These are phyloP conservation scores for Pyrus betulifolia DNA, from an alignment of 306 rosid species.

Conservation along the genomic window DNA sequence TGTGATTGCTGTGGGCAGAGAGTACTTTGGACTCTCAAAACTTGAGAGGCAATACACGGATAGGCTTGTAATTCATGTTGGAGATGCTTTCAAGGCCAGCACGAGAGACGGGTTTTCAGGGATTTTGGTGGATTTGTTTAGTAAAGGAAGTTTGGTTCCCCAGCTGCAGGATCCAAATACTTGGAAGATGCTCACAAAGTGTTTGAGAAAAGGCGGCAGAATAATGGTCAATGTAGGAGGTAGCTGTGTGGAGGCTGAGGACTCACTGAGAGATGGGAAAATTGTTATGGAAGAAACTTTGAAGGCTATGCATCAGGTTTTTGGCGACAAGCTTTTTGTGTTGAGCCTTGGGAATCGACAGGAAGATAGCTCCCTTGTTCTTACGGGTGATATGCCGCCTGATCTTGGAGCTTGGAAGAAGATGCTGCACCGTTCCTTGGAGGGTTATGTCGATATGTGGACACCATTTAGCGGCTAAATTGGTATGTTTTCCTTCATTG, in stretches of 20 bases:
- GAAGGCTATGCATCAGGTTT: slow-evolving; percentile 59
- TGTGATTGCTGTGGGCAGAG: slow-evolving; percentile 68
- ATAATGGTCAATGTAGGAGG: slow-evolving; percentile 94
- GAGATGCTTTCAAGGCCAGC: slow-evolving; percentile 54
- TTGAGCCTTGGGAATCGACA: slow-evolving; percentile 55
- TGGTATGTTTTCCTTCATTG: neutral
- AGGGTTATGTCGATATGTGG: slow-evolving; percentile 47
- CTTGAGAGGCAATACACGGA: slow-evolving; percentile 44
- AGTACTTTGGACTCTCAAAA: slow-evolving; percentile 47
- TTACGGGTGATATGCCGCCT: slow-evolving; percentile 73
- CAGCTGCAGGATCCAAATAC: slow-evolving; percentile 72
- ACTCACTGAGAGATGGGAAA: slow-evolving; percentile 45
- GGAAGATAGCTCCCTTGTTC: slow-evolving; percentile 83
- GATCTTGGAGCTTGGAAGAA: slow-evolving; percentile 48
- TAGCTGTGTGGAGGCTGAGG: slow-evolving; percentile 88
- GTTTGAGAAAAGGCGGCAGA: slow-evolving; percentile 81
- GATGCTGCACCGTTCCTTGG: slow-evolving; percentile 35
- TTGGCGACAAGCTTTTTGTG: slow-evolving; percentile 40
- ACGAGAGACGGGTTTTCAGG: slow-evolving; percentile 64
- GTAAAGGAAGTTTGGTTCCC: slow-evolving; percentile 54
- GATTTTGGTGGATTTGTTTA: slow-evolving; percentile 71
- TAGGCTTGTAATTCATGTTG: slow-evolving; percentile 53
- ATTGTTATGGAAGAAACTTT: slow-evolving; percentile 55
- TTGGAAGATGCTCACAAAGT: slow-evolving; percentile 48
- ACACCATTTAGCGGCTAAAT: slow-evolving; percentile 14